phyloP scores from a whole-genome alignment of 2,329 filamentous ascomycete genomes.

The Colletotrichum sp. region DNA sequence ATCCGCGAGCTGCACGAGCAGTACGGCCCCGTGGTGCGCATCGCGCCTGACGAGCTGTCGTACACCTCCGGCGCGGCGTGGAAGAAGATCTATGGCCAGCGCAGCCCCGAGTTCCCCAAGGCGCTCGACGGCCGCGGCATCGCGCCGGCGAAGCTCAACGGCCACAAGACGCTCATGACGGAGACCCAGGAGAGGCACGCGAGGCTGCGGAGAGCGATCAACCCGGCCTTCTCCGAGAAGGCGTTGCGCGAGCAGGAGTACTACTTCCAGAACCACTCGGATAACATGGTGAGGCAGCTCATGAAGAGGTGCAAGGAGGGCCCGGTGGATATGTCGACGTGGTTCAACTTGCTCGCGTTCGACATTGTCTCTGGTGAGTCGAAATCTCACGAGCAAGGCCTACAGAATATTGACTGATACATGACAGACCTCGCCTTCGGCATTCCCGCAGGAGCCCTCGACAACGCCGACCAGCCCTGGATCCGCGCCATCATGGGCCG shows the following conservation, averaged over 20 bases:
- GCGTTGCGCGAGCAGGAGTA: conserved; percentile 33
- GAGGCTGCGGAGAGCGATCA: conserved; percentile 25
- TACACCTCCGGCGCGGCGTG: conserved; percentile 39
- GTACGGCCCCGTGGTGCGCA: conserved; percentile 40
- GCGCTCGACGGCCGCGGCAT: background rate
- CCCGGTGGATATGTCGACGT: conserved; percentile 24
- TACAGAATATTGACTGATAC: background rate
- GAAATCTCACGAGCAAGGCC: fast-evolving
- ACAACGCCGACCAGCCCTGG: conserved; percentile 1
- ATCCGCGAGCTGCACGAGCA: conserved; percentile 21
- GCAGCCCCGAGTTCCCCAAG: background rate
- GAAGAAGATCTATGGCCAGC: conserved; percentile 43
- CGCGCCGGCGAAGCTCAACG: background rate
- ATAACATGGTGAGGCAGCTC: conserved; percentile 25
- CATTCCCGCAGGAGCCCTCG: background rate
- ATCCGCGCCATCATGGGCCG: background rate
- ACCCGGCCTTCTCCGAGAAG: conserved; percentile 31
- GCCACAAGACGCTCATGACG: background rate
- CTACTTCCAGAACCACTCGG: conserved; percentile 28
- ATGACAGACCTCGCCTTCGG: background rate
- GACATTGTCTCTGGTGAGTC: conserved; percentile 23
- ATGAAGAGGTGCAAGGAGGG: background rate
- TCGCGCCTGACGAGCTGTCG: conserved; percentile 41
- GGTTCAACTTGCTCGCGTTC: conserved; percentile 30
- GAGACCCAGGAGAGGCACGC: conserved; percentile 20